Percentiles rank a stretch among this genome's conserved stretches.
Evolutionary conservation across 768 basidiomycete genomes (phyloP).

Genomic region (Amanita thiersii): DNA sequence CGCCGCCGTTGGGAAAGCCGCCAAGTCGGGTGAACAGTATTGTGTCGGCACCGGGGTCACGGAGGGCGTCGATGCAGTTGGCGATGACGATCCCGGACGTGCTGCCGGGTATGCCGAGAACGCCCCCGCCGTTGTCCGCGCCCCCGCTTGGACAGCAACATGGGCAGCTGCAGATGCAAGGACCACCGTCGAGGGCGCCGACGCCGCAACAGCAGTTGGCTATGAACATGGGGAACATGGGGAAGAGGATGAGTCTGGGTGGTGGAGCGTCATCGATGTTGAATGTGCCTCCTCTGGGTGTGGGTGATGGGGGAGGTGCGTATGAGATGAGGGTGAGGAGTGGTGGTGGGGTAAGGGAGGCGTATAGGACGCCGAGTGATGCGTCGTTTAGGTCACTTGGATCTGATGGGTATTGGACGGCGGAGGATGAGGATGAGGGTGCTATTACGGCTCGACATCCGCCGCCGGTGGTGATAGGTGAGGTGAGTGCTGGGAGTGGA

Average conservation of each 20-base stretch:
- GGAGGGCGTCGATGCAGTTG: neutral
- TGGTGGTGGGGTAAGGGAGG: neutral
- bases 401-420: conserved; percentile 34
- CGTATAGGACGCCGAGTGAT: conserved; percentile 25
- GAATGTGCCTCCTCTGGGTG: neutral
- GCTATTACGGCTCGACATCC: conserved; percentile 4
- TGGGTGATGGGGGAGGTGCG: neutral
- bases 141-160: neutral
- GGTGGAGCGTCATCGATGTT: neutral
- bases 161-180: conserved; percentile 14
- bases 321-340: neutral
- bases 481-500: no score
- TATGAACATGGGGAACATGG: no score
- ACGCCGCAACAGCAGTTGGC: no score
- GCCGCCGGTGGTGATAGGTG: no score
- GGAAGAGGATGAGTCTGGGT: neutral
- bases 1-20: conserved; percentile 25
- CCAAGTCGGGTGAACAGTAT: conserved; percentile 28
- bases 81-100: neutral
- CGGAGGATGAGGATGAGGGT: conserved; percentile 20
- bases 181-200: no score
- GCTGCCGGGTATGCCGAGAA: neutral
- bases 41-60: neutral
- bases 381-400: conserved; percentile 28
- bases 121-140: neutral